Percentiles rank a stretch among this genome's conserved stretches.
These are phyloP conservation scores for Metarhizium anisopliae DNA, from an alignment of 2,329 filamentous ascomycete genomes.

Conservation along the genomic window DNA sequence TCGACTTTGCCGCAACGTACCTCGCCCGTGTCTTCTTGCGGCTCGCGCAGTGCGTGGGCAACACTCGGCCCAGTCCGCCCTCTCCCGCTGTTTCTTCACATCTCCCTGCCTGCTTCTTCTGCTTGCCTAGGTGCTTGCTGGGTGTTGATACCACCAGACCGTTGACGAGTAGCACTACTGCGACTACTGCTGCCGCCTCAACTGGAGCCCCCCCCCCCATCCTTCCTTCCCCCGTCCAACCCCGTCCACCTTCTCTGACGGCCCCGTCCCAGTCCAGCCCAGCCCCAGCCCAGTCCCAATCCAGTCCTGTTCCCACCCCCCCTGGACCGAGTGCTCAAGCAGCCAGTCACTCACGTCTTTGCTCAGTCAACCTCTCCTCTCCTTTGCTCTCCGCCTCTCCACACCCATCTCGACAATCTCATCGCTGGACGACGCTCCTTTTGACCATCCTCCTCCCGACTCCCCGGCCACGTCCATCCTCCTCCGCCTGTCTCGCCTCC, in stretches of 20 bases:
- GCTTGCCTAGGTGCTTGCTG: neutral
- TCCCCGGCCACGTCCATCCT: constrained; percentile 2
- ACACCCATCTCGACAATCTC: constrained; percentile 18
- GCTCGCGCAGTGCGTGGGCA: too few species aligned
- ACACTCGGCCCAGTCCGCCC: too few species aligned
- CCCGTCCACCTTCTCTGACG: neutral
- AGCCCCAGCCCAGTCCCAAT: constrained; percentile 7
- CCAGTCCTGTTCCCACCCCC: constrained; percentile 13
- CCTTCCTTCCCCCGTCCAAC: neutral
- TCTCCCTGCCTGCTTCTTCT: neutral
- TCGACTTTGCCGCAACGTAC: too few species aligned
- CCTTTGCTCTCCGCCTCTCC: constrained; percentile 24
- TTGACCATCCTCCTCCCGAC: constrained; percentile 5
- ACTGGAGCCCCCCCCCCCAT: neutral
- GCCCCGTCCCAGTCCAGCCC: constrained; percentile 3
- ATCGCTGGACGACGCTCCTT: constrained; percentile 17
- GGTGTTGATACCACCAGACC: neutral
- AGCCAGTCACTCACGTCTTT: constrained; percentile 4
- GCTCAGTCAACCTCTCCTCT: constrained; percentile 11
- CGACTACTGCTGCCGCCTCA: neutral
- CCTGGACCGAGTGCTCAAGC: constrained; percentile 5
- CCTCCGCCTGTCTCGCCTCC: constrained; percentile 5
- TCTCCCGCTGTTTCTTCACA: neutral
- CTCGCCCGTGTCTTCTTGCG: too few species aligned
- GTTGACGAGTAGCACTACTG: too few species aligned